Base-by-base conservation (phyloP, 1,139 yeast species). In the Scheffersomyces quercinus region DNA sequence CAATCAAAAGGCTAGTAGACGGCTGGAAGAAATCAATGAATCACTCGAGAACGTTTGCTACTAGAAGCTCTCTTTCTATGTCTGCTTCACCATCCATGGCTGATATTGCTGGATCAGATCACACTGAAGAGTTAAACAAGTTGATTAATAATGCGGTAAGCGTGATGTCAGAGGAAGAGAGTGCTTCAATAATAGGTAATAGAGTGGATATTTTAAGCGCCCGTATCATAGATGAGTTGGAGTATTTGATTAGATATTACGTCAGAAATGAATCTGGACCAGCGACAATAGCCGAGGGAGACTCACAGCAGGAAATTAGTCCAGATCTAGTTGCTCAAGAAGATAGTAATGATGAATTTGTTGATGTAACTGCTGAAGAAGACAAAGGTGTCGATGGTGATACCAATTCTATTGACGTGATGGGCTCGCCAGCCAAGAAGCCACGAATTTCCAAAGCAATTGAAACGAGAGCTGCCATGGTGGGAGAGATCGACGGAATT, bases 191-290 rank as follows among this genome's bases (percentile, higher is more conserved):
- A 12, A 61, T 70, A 13, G 73, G 74, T 5, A 72, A 72, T 3
- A 75, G 84, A 50, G 76, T 85, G 42, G 97, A 89, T 64, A 70
- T 87, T 11, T 67, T 89, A 45, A 84, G 95, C 59, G 93, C 95
- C 3, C 70, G 95, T 52, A 85, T 88, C 1, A 77, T 88, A 35
- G 88, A 85, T 53, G 96, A 89, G 59, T 78, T 88, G 49, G 79
- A 79, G 50, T 73, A 57, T 45, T 62, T 74, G 41, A 68, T 74
- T 28, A 47, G 75, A 16, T 68, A 60, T 50, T 73, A 69, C 47
- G 56, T 69, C 24, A 55, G 56, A 29, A 54, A 54, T 42, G 68
- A 63, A 16, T 44, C 56, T 1, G 36, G 55, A 20, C 47, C 51
- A 4, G 47, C 44, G 11, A 56, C 64, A 3, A 60, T 63, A 10